phyloP scores from a whole-genome alignment of 1,284 basidiomycete species.

The Lignosus rhinocerotis region DNA sequence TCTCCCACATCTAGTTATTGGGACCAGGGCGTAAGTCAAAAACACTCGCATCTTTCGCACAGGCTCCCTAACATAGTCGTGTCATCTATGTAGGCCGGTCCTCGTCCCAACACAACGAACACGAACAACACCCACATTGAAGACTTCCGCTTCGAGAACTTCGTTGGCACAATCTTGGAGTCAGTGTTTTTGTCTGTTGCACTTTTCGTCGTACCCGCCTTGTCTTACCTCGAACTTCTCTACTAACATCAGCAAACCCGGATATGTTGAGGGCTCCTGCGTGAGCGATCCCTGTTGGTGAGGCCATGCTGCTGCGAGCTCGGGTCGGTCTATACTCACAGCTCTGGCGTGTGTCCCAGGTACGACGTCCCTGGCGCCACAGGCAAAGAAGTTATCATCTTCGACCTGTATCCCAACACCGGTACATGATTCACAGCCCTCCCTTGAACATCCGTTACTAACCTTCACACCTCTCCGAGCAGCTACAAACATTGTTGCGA shows the following conservation, averaged over 20 bases:
- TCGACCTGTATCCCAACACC: constrained; percentile 56
- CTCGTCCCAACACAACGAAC: constrained; percentile 43
- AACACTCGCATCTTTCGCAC: background rate
- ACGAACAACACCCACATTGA: constrained; percentile 56
- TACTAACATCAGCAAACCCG: constrained; percentile 36
- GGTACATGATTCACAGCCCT: constrained; percentile 32
- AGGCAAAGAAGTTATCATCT: constrained; percentile 58
- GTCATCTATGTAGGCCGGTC: constrained; percentile 31
- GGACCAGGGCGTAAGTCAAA: constrained; percentile 49
- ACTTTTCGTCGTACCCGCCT: background rate
- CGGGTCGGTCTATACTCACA: background rate
- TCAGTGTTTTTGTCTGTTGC: constrained; percentile 30
- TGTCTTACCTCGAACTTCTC: background rate
- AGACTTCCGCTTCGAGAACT: constrained; percentile 57
- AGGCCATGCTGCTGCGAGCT: background rate
- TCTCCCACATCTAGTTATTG: constrained; percentile 45
- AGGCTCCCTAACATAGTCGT: background rate
- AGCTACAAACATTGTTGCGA: constrained; percentile 52
- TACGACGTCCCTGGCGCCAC: constrained; percentile 53
- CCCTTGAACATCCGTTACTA: background rate
- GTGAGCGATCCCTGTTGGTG: constrained; percentile 59
- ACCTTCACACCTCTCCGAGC: background rate
- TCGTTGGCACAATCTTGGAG: constrained; percentile 55
- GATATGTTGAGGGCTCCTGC: constrained; percentile 58
- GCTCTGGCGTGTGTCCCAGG: constrained; percentile 12